These are phyloP conservation scores for Kalaharituber pfeilii DNA, from an alignment of 2,329 filamentous ascomycete genomes.

Conservation along the genomic window DNA sequence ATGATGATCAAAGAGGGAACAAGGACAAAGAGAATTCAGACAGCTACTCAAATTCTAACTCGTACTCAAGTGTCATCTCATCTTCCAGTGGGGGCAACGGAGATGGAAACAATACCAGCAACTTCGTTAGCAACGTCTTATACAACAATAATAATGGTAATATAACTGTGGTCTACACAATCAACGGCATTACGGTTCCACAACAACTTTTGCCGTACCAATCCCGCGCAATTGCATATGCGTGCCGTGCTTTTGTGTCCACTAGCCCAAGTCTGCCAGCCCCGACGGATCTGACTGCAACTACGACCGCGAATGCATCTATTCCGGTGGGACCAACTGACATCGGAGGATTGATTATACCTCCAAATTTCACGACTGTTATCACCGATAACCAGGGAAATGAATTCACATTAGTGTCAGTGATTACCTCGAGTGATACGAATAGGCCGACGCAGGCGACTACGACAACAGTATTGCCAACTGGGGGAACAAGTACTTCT, in stretches of 20 bases:
- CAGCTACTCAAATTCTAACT: neutral
- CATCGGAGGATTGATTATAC: neutral
- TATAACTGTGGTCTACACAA: neutral
- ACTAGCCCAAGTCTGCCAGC: neutral
- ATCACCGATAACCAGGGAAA: neutral
- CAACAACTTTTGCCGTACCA: neutral
- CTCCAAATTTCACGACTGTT: neutral
- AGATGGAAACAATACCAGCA: no score
- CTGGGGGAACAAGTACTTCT: no score
- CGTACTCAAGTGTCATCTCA: neutral
- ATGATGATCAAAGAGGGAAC: no score
- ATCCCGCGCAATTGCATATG: neutral
- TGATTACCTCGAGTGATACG: neutral
- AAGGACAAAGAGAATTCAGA: neutral
- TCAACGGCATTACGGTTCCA: conserved; percentile 1
- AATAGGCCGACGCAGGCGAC: neutral
- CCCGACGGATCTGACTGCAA: neutral
- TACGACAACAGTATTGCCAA: no score
- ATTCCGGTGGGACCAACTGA: neutral
- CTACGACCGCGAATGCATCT: neutral
- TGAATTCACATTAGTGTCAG: neutral
- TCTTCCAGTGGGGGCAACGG: neutral
- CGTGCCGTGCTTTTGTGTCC: neutral
- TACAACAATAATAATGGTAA: neutral
- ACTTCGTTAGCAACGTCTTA: neutral